Percentiles rank a stretch among this genome's conserved stretches.
phyloP scores from a whole-genome alignment of 495 filamentous ascomycete genomes.

The Daldinia grandis region DNA sequence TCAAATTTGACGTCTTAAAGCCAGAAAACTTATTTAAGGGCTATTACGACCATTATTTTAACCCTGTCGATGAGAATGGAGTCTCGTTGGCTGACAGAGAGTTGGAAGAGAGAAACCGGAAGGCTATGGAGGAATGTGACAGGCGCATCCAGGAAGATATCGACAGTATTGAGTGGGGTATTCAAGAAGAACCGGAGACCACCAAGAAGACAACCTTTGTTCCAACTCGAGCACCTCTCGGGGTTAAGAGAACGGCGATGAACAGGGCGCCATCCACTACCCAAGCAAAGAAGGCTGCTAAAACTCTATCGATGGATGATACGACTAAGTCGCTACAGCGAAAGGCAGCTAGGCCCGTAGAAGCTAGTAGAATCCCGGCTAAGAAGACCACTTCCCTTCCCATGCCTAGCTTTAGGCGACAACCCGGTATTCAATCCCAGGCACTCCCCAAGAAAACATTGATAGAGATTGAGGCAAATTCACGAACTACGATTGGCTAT shows the following conservation, averaged over 20 bases:
- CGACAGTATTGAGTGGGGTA: conserved; percentile 62
- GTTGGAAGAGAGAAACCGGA: conserved; percentile 63
- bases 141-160: conserved; percentile 66
- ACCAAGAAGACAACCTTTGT: conserved; percentile 43
- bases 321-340: conserved; percentile 45
- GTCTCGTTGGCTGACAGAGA: conserved; percentile 68
- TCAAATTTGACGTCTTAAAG: conserved; percentile 59
- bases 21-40: conserved; percentile 73
- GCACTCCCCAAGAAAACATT: conserved; percentile 52
- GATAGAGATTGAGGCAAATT: conserved; percentile 66
- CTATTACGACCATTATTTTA: conserved; percentile 69
- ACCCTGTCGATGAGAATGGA: conserved; percentile 72
- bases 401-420: conserved; percentile 53
- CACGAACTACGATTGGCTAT: conserved; percentile 82
- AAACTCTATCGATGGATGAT: conserved; percentile 52
- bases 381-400: conserved; percentile 49
- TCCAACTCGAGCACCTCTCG: conserved; percentile 19
- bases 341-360: conserved; percentile 36
- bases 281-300: conserved; percentile 51
- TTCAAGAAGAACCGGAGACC: conserved; percentile 48
- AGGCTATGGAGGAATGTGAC: conserved; percentile 64
- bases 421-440: conserved; percentile 42
- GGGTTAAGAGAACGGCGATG: conserved; percentile 37
- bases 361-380: conserved; percentile 38
- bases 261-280: conserved; percentile 35